Evolutionary conservation across 2,329 filamentous ascomycete genomes (phyloP).

Genomic region (Colletotrichum abscissum): DNA sequence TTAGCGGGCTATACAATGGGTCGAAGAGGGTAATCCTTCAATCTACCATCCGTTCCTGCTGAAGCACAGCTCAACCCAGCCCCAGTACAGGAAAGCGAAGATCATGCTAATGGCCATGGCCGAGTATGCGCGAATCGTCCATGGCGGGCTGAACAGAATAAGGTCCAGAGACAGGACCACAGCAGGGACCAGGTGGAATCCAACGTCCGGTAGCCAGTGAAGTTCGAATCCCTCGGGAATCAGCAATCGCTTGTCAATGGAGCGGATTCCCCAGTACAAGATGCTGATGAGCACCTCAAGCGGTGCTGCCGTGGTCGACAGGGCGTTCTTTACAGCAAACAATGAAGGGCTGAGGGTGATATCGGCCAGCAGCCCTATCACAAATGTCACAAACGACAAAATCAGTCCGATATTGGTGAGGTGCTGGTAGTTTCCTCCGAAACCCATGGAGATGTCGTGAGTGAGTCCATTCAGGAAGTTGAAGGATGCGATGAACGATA

Average conservation of each 20-base stretch:
- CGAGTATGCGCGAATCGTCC: slow-evolving; percentile 71
- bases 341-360: slow-evolving; percentile 66
- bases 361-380: slow-evolving; percentile 72
- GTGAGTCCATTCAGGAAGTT: slow-evolving; percentile 62
- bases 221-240: slow-evolving; percentile 67
- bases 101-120: slow-evolving; percentile 67
- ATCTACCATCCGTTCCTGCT: slow-evolving; percentile 70
- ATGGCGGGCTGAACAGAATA: slow-evolving; percentile 77
- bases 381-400: slow-evolving; percentile 70
- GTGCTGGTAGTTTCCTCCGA: slow-evolving; percentile 77
- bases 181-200: slow-evolving; percentile 75
- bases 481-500: slow-evolving; percentile 66
- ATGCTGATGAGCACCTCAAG: slow-evolving; percentile 78
- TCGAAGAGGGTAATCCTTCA: slow-evolving; percentile 40
- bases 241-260: slow-evolving; percentile 64
- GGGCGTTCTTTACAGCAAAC: slow-evolving; percentile 74
- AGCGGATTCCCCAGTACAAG: slow-evolving; percentile 77
- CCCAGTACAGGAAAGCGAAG: slow-evolving; percentile 78
- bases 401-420: slow-evolving; percentile 79
- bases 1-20: slow-evolving; percentile 40
- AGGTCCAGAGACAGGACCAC: slow-evolving; percentile 73
- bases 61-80: slow-evolving; percentile 81
- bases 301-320: slow-evolving; percentile 74
- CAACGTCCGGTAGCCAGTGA: slow-evolving; percentile 67
- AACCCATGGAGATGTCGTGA: slow-evolving; percentile 65